Evolutionary conservation across 208 protist genomes (phyloP).

Genomic region (Leishmania martiniquensis): DNA sequence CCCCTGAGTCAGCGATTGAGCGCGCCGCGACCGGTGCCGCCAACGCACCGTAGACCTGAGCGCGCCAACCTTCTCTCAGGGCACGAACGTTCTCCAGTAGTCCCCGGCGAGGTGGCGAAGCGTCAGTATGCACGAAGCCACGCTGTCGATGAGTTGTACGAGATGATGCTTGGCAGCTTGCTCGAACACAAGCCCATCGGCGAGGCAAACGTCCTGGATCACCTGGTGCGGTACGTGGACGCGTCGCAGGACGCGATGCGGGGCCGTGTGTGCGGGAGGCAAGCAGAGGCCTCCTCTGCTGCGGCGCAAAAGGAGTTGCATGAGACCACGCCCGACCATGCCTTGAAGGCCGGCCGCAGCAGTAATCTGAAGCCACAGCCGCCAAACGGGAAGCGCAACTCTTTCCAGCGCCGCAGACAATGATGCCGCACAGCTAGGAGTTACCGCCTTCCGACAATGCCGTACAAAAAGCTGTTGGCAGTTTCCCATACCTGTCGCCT

Average conservation of each 20-base stretch:
- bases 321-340: neutral
- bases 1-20: constrained; percentile 24
- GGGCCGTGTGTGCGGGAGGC: constrained; percentile 14
- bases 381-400: constrained; percentile 16
- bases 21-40: constrained; percentile 16
- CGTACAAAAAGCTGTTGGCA: neutral
- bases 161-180: constrained; percentile 59
- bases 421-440: neutral
- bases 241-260: constrained; percentile 25
- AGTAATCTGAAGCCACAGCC: constrained; percentile 11
- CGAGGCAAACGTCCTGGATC: constrained; percentile 53
- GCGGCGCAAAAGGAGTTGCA: neutral
- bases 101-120: constrained; percentile 6
- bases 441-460: neutral
- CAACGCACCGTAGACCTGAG: neutral
- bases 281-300: constrained; percentile 6
- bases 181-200: constrained; percentile 41
- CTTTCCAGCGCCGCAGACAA: constrained; percentile 15
- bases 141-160: constrained; percentile 65
- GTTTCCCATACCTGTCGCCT: neutral
- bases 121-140: constrained; percentile 45
- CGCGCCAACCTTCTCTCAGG: neutral
- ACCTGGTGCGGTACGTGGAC: constrained; percentile 61
- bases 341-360: neutral
- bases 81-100: neutral